Evolutionary conservation across 192 early-diverging fungal species (phyloP).

Genomic region (Spizellomyces punctatus): DNA sequence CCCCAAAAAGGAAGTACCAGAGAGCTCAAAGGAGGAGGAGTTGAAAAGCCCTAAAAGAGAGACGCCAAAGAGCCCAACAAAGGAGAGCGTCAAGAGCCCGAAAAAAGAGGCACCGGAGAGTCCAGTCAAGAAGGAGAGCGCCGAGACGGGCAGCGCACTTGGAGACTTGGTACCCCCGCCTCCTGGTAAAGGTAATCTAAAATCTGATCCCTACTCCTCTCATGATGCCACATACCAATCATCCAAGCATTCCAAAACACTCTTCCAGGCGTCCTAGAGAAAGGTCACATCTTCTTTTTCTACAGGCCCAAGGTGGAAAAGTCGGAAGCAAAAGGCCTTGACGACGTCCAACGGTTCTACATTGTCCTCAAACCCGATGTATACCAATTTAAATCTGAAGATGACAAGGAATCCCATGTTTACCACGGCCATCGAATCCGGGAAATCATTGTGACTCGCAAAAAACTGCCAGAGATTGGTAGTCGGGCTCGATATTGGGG

Average conservation of each 20-base stretch:
- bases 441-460: conserved; percentile 24
- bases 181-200: too few relatives aligned
- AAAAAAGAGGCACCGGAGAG: background rate
- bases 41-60: too few relatives aligned
- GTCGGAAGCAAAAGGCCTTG: conserved; percentile 14
- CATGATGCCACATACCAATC: too few relatives aligned
- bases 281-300: conserved; percentile 52
- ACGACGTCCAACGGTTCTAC: conserved; percentile 49
- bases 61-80: conserved; percentile 9
- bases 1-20: background rate
- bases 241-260: background rate
- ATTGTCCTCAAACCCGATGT: conserved; percentile 40
- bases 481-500: conserved; percentile 41
- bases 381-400: background rate
- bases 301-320: conserved; percentile 47
- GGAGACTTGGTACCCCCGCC: too few relatives aligned
- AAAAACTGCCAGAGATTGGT: conserved; percentile 40
- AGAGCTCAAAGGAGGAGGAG: too few relatives aligned
- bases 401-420: background rate
- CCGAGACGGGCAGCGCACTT: too few relatives aligned
- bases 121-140: too few relatives aligned
- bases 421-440: conserved; percentile 6
- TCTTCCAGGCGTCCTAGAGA: conserved; percentile 30
- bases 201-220: too few relatives aligned
- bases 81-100: background rate